Percentiles rank a stretch among this genome's conserved stretches.
phyloP scores from a whole-genome alignment of 108 stramenopile species.

The Nitzschia sp. region DNA sequence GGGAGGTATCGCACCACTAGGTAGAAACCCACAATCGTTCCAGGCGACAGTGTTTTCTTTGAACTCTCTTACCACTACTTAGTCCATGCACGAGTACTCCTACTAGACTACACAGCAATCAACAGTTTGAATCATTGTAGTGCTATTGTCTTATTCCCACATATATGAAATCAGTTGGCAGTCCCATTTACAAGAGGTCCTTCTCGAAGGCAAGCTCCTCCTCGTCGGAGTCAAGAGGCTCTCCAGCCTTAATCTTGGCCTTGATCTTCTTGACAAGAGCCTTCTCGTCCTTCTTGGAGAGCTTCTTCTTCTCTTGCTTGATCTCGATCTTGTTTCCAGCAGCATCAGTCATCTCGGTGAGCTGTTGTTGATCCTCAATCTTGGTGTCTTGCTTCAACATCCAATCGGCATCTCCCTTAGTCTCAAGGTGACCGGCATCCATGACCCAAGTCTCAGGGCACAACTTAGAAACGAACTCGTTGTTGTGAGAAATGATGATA shows the following conservation, averaged over 20 bases:
- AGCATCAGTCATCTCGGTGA: conserved; percentile 94
- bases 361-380: conserved; percentile 88
- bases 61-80: too few relatives aligned
- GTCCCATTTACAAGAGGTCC: conserved; percentile 78
- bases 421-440: conserved; percentile 95
- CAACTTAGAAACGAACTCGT: conserved; percentile 94
- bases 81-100: too few relatives aligned
- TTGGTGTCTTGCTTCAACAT: conserved; percentile 95
- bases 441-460: conserved; percentile 99
- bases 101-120: too few relatives aligned
- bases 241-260: conserved; percentile 92
- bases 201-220: conserved; percentile 95
- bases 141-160: too few relatives aligned
- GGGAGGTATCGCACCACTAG: too few relatives aligned
- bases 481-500: conserved; percentile 99
- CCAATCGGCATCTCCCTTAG: conserved; percentile 99
- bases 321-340: conserved; percentile 96
- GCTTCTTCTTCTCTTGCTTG: conserved; percentile 93
- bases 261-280: conserved; percentile 93
- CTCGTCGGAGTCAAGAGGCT: conserved; percentile 87
- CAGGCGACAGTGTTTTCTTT: too few relatives aligned
- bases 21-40: too few relatives aligned
- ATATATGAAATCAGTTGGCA: conserved; percentile 3
- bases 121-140: too few relatives aligned
- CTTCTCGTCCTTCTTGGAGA: conserved; percentile 99